phyloP scores from a whole-genome alignment of 176 grass and related monocot genomes.

The Panicum miliaceum region DNA sequence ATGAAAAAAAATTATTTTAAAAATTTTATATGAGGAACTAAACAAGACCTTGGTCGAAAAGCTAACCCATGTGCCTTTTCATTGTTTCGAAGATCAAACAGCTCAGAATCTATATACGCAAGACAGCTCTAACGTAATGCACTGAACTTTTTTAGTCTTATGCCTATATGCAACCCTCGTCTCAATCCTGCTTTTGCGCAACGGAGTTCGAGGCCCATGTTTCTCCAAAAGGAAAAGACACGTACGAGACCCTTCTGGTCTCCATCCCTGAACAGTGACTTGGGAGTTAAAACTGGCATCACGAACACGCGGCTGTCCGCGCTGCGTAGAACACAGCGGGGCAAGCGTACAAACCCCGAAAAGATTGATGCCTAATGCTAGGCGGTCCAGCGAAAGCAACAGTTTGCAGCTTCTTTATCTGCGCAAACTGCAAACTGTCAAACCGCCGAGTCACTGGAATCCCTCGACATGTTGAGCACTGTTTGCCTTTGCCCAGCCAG shows the following conservation, averaged over 20 bases:
- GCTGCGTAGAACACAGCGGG: conserved; percentile 3
- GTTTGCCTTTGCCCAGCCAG: background rate
- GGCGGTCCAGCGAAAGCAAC: conserved; percentile 31
- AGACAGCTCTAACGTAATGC: background rate
- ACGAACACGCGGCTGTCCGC: background rate
- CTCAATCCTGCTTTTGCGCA: background rate
- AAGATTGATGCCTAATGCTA: conserved; percentile 42
- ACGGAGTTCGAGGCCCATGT: background rate
- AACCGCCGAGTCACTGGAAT: conserved; percentile 27
- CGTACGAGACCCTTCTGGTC: background rate
- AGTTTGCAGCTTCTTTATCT: background rate
- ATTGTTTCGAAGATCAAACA: background rate
- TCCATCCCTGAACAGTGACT: background rate
- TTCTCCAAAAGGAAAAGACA: background rate
- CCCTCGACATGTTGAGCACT: background rate
- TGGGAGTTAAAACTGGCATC: background rate
- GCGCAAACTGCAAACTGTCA: background rate
- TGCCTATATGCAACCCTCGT: background rate
- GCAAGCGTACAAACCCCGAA: conserved; percentile 35
- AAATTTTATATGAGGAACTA: too few relatives aligned
- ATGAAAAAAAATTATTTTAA: too few relatives aligned
- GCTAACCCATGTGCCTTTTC: background rate
- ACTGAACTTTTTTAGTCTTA: background rate
- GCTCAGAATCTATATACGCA: background rate
- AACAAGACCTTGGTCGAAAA: too few relatives aligned